These are phyloP conservation scores for Tetracladium marchalianum DNA, from an alignment of 495 filamentous ascomycete species.

Conservation along the genomic window DNA sequence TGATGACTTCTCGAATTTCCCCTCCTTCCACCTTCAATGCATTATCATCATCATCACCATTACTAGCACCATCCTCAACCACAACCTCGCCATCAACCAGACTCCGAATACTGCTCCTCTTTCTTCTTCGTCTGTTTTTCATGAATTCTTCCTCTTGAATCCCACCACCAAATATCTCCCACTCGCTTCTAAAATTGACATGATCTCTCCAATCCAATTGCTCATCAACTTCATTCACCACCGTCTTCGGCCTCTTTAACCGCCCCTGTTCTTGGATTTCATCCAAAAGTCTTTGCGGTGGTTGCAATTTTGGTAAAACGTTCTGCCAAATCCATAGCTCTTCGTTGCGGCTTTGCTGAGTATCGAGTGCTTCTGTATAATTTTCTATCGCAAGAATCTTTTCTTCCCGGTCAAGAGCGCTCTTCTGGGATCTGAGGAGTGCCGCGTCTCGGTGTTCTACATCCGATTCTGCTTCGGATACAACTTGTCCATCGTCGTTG, in stretches of 20 bases:
- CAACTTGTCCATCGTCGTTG: too few relatives aligned
- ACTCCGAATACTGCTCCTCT: background rate
- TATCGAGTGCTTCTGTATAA: conserved; percentile 46
- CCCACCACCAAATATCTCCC: background rate
- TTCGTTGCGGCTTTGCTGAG: conserved; percentile 25
- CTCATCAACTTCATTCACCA: background rate
- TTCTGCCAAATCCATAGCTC: background rate
- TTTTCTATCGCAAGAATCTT: conserved; percentile 16
- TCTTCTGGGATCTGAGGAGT: too few relatives aligned
- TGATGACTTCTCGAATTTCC: too few relatives aligned
- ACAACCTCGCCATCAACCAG: background rate
- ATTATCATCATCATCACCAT: too few relatives aligned
- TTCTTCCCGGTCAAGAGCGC: too few relatives aligned
- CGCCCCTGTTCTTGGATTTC: background rate
- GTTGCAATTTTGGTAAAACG: too few relatives aligned
- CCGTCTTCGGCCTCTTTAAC: background rate
- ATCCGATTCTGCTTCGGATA: too few relatives aligned
- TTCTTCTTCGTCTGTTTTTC: conserved; percentile 4
- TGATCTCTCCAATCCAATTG: background rate
- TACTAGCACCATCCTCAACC: conserved; percentile 1
- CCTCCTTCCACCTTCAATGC: too few relatives aligned
- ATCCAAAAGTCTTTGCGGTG: too few relatives aligned
- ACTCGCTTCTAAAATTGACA: background rate
- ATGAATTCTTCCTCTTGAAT: background rate
- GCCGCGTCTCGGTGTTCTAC: too few relatives aligned